Percentiles rank a stretch among this genome's conserved stretches.
Evolutionary conservation across 176 grass and related monocot genomes (phyloP).

Genomic region (Thinopyrum elongatum): DNA sequence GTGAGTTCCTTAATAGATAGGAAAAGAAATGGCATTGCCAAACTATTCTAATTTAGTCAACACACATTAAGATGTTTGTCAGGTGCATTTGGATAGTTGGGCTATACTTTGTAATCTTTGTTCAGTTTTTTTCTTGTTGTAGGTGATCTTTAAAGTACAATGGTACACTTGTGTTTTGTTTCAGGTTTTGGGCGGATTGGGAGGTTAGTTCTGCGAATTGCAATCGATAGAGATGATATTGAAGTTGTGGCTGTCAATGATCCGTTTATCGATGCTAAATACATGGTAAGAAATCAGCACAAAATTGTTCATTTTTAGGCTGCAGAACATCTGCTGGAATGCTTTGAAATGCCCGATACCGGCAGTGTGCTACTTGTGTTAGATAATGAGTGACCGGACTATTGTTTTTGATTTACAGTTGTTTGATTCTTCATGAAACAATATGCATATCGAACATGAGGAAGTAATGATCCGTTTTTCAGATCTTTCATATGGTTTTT

Average conservation of each 20-base stretch:
- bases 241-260: constrained; percentile 99
- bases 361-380: background rate
- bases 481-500: background rate
- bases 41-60: background rate
- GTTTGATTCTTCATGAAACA: background rate
- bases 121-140: background rate
- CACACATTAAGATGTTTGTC: background rate
- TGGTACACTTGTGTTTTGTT: background rate
- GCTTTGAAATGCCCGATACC: background rate
- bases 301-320: background rate
- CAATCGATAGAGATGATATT: constrained; percentile 82
- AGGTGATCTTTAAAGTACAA: background rate
- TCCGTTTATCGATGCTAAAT: constrained; percentile 95
- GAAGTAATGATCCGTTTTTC: background rate
- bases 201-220: constrained; percentile 85
- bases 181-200: constrained; percentile 94
- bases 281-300: constrained; percentile 65
- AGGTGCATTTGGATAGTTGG: background rate
- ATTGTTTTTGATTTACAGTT: background rate
- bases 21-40: background rate
- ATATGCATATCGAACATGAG: background rate
- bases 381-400: background rate
- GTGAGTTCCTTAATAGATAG: constrained; percentile 38
- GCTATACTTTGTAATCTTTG: background rate
- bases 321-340: background rate